These are phyloP conservation scores for Penicillium salamii DNA, from an alignment of 495 filamentous ascomycete species.

Conservation along the genomic window DNA sequence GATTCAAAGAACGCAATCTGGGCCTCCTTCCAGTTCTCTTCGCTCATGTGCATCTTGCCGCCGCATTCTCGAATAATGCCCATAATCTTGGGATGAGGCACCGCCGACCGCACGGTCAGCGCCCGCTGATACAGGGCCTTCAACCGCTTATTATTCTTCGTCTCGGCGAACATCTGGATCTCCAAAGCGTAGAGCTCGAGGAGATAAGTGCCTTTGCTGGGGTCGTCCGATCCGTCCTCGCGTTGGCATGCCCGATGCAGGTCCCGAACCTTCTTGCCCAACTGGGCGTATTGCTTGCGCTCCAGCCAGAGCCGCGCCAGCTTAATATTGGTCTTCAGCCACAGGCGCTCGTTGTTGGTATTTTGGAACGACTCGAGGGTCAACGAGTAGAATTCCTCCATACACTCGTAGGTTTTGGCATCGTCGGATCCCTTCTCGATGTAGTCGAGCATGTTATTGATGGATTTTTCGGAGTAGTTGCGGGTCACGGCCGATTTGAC, in stretches of 20 bases:
- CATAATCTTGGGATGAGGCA: conserved; percentile 98
- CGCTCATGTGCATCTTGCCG: conserved; percentile 99
- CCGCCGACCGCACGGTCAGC: conserved; percentile 85
- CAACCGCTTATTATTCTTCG: conserved; percentile 93
- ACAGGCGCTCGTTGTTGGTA: conserved; percentile 95
- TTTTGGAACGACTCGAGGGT: conserved; percentile 93
- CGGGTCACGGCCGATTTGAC: conserved; percentile 95
- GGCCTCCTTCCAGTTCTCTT: conserved; percentile 98
- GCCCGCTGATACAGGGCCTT: conserved; percentile 91
- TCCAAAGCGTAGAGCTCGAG: conserved; percentile 95
- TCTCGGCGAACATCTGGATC: conserved; percentile 98
- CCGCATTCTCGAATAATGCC: conserved; percentile 98
- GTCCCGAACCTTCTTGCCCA: conserved; percentile 82
- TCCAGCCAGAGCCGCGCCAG: conserved; percentile 87
- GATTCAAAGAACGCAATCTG: conserved; percentile 98
- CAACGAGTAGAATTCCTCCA: conserved; percentile 93
- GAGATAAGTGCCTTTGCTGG: conserved; percentile 93
- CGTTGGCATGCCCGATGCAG: conserved; percentile 86
- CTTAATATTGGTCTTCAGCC: conserved; percentile 99
- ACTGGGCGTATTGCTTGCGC: conserved; percentile 77
- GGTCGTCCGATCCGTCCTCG: conserved; percentile 87
- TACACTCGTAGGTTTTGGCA: conserved; percentile 73
- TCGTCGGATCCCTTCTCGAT: conserved; percentile 92
- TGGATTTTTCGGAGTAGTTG: conserved; percentile 98
- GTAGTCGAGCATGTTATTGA: conserved; percentile 99